Percentiles rank a stretch among this genome's conserved stretches.
Conservation (phyloP, 768 basidiomycete species). For the Epithele typhae region DNA sequence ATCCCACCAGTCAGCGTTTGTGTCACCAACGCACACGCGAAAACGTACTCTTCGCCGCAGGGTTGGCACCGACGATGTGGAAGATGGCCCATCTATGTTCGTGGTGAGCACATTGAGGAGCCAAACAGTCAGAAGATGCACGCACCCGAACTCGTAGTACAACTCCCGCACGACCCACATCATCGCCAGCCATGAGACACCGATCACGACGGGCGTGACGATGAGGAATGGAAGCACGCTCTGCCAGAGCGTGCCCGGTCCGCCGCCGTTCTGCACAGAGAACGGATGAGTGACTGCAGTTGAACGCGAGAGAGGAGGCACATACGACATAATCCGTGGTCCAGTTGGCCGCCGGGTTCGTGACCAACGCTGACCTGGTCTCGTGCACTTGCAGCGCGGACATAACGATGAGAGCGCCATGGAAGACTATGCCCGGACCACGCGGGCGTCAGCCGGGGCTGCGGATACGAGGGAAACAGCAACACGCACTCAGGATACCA, state of each 20-base stretch:
- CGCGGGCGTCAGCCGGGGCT: neutral
- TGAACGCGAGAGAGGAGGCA: neutral
- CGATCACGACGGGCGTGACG: conserved; percentile 67
- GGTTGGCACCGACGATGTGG: conserved; percentile 84
- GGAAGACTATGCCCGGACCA: conserved; percentile 63
- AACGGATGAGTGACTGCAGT: neutral
- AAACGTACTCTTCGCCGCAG: conserved; percentile 71
- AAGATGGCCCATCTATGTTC: conserved; percentile 78
- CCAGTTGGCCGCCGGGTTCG: conserved; percentile 30
- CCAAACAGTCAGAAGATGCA: neutral
- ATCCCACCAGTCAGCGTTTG: neutral
- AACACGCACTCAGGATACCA: conserved; percentile 59
- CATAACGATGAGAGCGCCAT: conserved; percentile 67
- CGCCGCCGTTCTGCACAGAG: conserved; percentile 40
- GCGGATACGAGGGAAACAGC: neutral
- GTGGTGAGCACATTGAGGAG: neutral
- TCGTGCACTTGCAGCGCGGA: conserved; percentile 75
- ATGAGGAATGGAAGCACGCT: conserved; percentile 65
- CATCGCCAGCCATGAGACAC: conserved; percentile 59
- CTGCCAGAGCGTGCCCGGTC: conserved; percentile 53
- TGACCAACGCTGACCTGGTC: conserved; percentile 59
- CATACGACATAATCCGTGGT: conserved; percentile 36
- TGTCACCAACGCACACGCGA: neutral
- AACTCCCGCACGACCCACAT: conserved; percentile 67
- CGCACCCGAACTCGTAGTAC: conserved; percentile 81